Conservation (phyloP, 2,329 filamentous ascomycete genomes). For the Lachnellula arida region DNA sequence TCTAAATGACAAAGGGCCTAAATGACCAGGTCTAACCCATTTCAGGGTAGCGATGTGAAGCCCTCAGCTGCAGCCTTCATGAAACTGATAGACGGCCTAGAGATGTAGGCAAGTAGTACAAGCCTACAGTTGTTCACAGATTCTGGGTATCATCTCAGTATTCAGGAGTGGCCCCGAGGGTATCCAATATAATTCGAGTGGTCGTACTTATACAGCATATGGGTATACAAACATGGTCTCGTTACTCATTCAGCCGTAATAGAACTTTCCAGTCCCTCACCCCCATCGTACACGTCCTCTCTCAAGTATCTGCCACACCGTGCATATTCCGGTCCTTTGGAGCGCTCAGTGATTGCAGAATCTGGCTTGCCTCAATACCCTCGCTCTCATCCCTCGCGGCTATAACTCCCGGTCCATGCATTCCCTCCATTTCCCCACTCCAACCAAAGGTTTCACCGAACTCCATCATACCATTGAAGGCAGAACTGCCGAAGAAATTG, state of each 20-base stretch:
- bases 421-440: neutral
- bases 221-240: neutral
- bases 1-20: no score
- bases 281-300: neutral
- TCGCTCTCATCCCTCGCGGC: conserved; percentile 23
- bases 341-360: conserved; percentile 29
- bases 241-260: neutral
- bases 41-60: no score
- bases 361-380: conserved; percentile 31
- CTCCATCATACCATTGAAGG: conserved; percentile 13
- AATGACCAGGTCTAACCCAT: no score
- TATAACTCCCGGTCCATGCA: conserved; percentile 7
- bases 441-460: conserved; percentile 3
- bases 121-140: no score
- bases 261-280: neutral
- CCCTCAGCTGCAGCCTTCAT: no score
- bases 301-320: conserved; percentile 1
- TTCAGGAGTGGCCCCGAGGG: no score
- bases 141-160: no score
- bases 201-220: no score
- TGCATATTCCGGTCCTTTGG: conserved; percentile 21
- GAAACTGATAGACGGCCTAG: no score
- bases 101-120: no score
- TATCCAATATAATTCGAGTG: no score
- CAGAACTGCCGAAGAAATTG: conserved; percentile 18